Base-by-base conservation (phyloP, 306 rosid genomes). In the Vigna hirtella region DNA sequence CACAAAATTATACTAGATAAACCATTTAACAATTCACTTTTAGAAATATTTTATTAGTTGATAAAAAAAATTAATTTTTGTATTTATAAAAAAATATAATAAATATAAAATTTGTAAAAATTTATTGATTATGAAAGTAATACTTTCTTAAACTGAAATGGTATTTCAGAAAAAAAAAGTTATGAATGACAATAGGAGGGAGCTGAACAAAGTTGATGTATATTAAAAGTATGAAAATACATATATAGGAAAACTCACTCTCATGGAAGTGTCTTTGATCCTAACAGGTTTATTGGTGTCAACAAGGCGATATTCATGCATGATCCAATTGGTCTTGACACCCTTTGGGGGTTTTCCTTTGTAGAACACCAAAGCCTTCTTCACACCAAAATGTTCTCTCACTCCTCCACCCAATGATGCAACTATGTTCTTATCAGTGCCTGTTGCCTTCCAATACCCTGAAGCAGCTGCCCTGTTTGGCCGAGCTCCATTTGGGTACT, bases 351-450 rank as follows among this genome's bases (percentile, higher is more conserved):
- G 70, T 18, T 1, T 65, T 40, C 70, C 70, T 65, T 65, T 40
- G 51, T 65, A 65, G 17, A 65, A 65, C 0, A 65, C 70, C 51
- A 65, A 65, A 65, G 70, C 70, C 51, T 65, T 65, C 51, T 65
- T 65, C n/a, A 65, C 70, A 38, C 70, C 70, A 65, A 65, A 65
- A 49, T 65, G 70, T 3, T 65, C 51, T 65, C 30, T 40, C 4
- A 17, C n/a, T 17, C 51, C 28, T 65, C 70, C 51, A 10, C n/a
- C 0, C 1, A 12, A 17, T n/a, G 70, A 64, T 64, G 51, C 32
- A 15, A 65, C 51, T 38, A 65, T 65, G 70, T 65, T 65, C 70
- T 65, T 65, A 40, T 65, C 70, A 65, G 70, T 65, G n/a, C 70
- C 70, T 17, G 70, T 65, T 16, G 70, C 70, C 51, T 65, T 65